phyloP scores from a whole-genome alignment of 495 filamentous ascomycete species.

The Friedmanniomyces simplex region DNA sequence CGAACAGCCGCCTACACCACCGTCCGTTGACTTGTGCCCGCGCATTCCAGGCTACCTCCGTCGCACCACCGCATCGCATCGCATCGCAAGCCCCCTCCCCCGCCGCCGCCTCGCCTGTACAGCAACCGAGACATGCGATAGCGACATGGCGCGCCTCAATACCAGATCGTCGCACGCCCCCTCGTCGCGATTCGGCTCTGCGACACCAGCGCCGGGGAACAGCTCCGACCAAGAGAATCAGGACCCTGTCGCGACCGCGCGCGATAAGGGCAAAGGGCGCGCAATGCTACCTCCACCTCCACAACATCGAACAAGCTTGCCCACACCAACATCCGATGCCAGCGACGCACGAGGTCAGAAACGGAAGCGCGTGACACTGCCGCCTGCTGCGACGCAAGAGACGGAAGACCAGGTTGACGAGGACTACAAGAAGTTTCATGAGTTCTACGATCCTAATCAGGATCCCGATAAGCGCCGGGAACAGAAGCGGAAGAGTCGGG shows the following conservation, averaged over 20 bases:
- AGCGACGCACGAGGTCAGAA: slow-evolving; percentile 11
- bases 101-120: no score
- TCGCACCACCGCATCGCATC: no score
- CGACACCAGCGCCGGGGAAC: slow-evolving; percentile 2
- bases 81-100: no score
- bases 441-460: slow-evolving; percentile 83
- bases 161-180: slow-evolving; percentile 1
- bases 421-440: slow-evolving; percentile 36
- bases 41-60: no score
- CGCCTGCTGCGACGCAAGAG: slow-evolving; percentile 41
- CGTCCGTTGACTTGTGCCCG: no score
- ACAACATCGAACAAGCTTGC: slow-evolving; percentile 3
- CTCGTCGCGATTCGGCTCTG: slow-evolving; percentile 10
- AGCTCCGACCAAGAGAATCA: slow-evolving; percentile 25
- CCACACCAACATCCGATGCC: slow-evolving; percentile 17
- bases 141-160: slow-evolving; percentile 19
- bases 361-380: slow-evolving; percentile 29
- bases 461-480: slow-evolving; percentile 63
- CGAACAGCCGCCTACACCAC: no score
- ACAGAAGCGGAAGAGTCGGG: slow-evolving; percentile 57
- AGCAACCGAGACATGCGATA: background rate
- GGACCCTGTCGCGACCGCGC: slow-evolving; percentile 1
- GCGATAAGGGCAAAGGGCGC: slow-evolving; percentile 13
- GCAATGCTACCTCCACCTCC: slow-evolving; percentile 1
- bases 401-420: slow-evolving; percentile 45